Percentiles rank a stretch among this genome's conserved stretches.
Conservation (phyloP, 441 rosid species). For the Mallotus japonicus region DNA sequence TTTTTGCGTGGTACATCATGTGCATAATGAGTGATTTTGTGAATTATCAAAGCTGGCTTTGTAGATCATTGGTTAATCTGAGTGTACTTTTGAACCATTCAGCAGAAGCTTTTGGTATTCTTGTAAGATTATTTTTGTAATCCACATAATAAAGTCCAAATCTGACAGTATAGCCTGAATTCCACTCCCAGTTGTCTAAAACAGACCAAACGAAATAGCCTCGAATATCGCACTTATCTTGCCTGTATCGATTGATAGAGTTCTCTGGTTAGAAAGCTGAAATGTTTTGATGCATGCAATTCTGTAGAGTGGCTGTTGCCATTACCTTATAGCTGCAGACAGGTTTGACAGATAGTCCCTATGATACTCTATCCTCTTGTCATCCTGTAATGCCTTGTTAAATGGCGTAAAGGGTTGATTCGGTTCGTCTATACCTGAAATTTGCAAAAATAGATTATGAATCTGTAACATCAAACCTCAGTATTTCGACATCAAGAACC, state of each 20-base stretch:
- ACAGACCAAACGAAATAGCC: conserved; percentile 87
- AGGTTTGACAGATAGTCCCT: conserved; percentile 79
- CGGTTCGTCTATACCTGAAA: conserved; percentile 78
- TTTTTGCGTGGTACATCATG: conserved; percentile 9
- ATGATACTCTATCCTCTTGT: conserved; percentile 75
- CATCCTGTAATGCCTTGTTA: conserved; percentile 66
- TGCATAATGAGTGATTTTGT: neutral
- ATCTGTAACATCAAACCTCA: neutral
- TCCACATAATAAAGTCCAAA: conserved; percentile 83
- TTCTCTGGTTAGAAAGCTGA: conserved; percentile 4
- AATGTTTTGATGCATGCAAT: conserved; percentile 1
- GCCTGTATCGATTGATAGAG: conserved; percentile 36
- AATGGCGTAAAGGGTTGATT: conserved; percentile 50
- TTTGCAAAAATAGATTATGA: conserved; percentile 6
- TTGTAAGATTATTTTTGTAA: conserved; percentile 68
- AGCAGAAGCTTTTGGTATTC: conserved; percentile 77
- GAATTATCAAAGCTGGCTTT: conserved; percentile 16
- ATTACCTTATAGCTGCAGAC: conserved; percentile 77
- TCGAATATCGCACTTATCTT: conserved; percentile 54
- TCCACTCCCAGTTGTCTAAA: conserved; percentile 97
- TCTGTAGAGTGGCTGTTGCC: neutral
- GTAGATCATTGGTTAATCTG: conserved; percentile 25
- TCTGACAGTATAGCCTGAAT: conserved; percentile 77
- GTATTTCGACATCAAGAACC: neutral
- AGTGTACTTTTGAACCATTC: conserved; percentile 68